Base-by-base conservation (phyloP, 805 yeast genomes). In the Zygosaccharomyces gambellarensis region DNA sequence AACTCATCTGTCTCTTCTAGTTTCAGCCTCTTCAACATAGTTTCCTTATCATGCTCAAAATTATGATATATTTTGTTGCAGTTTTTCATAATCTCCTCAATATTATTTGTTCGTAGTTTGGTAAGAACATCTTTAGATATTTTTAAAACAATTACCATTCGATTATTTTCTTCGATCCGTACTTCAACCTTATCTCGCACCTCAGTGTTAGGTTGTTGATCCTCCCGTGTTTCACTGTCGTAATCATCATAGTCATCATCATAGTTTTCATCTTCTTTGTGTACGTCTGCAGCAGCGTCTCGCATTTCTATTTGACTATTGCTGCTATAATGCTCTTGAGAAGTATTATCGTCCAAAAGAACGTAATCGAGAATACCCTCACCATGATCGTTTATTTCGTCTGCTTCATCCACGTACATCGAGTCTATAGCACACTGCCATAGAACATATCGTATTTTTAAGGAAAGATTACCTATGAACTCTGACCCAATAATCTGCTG, bases 1-100 rank as follows among this genome's bases (percentile, higher is more conserved):
- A 85, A 81, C 60, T 85, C 77, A 64, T 90, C 95, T 48, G 87
- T 83, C 57, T 85, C 86, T 59, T 88, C 95, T 29, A 90, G 71
- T 60, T 83, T 86, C 52, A 88, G 69, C 61, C 94, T 76, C 59
- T 88, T 86, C 47, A 83, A 72, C 47, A 88, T 72, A 1, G 90
- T 87, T 46, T 87, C 95, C 49, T 62, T 68, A 64, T 87, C 95
- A 60, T 81, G 78, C 63, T 87, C 95, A 61, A 85, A 85, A 56
- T 76, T 81, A 61, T 86, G 94, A 60, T 86, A 86, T 3, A 85
- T 79, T 56, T 80, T 83, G 67, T 82, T 82, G 70, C 85, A 84
- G 60, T 81, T 85, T 50, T 75, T 79, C 49, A 85, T 79, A 4
- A 72, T 54, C 2, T 57, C 56, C 38, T 66, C 69, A 39, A 67